These are phyloP conservation scores for Crithidia brevicula DNA, from an alignment of 208 protist genomes.

Conservation along the genomic window DNA sequence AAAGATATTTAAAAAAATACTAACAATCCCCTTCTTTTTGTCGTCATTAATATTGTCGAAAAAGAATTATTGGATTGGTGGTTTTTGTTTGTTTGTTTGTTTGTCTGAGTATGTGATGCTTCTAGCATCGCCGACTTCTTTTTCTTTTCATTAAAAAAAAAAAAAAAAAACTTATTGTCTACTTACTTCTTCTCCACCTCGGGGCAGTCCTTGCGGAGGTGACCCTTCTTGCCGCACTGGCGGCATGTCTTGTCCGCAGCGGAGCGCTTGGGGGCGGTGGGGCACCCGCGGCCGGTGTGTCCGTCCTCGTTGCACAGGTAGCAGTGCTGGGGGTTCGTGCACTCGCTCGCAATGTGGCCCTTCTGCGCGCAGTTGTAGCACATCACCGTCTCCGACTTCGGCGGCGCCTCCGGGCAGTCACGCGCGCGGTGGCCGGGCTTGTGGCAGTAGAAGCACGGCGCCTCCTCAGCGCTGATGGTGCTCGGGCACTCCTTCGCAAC, in stretches of 20 bases:
- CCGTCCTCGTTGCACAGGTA: conserved; percentile 84
- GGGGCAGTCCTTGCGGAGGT: conserved; percentile 77
- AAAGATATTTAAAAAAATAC: too few relatives aligned
- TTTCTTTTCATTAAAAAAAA: too few relatives aligned
- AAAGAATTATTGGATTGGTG: too few relatives aligned
- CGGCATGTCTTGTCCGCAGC: conserved; percentile 57
- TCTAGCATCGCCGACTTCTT: too few relatives aligned
- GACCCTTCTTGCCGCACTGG: conserved; percentile 82
- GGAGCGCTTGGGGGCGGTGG: conserved; percentile 39
- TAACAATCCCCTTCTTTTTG: too few relatives aligned
- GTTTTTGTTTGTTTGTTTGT: conserved; percentile 11
- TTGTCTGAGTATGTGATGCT: conserved; percentile 11
- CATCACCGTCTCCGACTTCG: conserved; percentile 68
- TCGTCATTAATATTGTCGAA: too few relatives aligned
- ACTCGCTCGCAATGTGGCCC: conserved; percentile 84
- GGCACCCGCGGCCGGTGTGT: conserved; percentile 84
- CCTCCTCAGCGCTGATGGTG: conserved; percentile 55
- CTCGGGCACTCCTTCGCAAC: conserved; percentile 79
- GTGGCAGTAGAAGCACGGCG: conserved; percentile 91
- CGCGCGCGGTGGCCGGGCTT: conserved; percentile 84
- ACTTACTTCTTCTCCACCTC: conserved; percentile 24
- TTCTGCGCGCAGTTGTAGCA: conserved; percentile 85
- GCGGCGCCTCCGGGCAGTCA: conserved; percentile 82
- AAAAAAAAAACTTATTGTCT: background rate
- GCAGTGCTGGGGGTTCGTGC: conserved; percentile 72